These are phyloP conservation scores for Sequoia sempervirens DNA, from an alignment of 75 land plant genomes.

Conservation along the genomic window DNA sequence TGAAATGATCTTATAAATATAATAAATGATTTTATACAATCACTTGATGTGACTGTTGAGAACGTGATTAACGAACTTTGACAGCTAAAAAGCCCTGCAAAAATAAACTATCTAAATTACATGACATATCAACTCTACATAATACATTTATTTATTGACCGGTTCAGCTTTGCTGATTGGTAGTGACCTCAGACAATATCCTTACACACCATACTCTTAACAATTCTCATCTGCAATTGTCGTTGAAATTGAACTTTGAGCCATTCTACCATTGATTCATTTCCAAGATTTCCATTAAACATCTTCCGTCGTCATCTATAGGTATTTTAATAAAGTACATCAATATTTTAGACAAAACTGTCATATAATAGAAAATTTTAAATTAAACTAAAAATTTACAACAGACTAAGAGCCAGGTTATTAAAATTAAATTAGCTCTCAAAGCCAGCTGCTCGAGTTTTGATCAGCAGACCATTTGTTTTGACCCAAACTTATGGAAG, in stretches of 20 bases:
- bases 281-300: background rate
- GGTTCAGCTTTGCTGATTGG: background rate
- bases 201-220: background rate
- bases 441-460: constrained; percentile 7
- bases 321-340: background rate
- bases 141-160: background rate
- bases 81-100: too few species aligned
- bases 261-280: background rate
- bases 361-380: background rate
- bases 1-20: too few species aligned
- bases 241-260: background rate
- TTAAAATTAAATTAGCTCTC: background rate
- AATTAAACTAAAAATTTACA: background rate
- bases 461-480: background rate
- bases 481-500: background rate
- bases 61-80: too few species aligned
- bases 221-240: background rate
- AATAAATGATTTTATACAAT: too few species aligned
- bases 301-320: background rate
- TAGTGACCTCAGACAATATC: background rate
- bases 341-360: background rate
- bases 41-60: too few species aligned
- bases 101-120: too few species aligned
- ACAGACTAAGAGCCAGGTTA: background rate
- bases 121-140: too few species aligned